Base-by-base conservation (phyloP, 352 stramenopile species). In the Pythium diclinum region DNA sequence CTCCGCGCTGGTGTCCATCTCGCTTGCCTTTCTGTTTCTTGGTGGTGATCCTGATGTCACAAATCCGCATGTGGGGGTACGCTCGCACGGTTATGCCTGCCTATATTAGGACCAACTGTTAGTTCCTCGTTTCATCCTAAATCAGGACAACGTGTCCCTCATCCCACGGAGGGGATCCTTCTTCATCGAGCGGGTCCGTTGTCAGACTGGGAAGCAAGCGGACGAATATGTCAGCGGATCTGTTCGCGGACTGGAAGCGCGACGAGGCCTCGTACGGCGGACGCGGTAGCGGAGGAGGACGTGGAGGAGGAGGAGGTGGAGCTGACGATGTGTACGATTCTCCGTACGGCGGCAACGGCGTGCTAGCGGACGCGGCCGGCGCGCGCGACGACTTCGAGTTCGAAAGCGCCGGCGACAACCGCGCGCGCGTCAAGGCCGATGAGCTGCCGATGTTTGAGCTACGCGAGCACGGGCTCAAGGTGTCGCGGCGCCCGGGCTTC, bases 231-330 rank as follows among this genome's bases (percentile, higher is more conserved):
- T 95, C 87, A 63, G 83, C 85, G 62, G 87, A 95, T 78, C 77
- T 95, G 51, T 95, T 95, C 68, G 87, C 87, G 38, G 87, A 95
- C 73, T 95, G 87, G 87, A 84, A 90, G 75, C 90, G 91, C 38
- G 87, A 95, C 63, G 79, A 92, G 72, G 76, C 82, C 63, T 62
- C 76, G 56, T 69, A 67, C 56, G 59, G 61, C 65, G 53, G 54
- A 14, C n/a, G 42, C n/a, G 56, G 38, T 10, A 59, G 67, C 52
- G 62, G 48, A 16, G 38, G 52, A n/a, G 57, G 58, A n/a, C 48
- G 49, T 21, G 61, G 57, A 10, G 44, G 54, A 21, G 30, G 56
- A 57, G 59, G 11, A 2, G 33, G 46, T 13, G 47, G 49, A 40
- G 59, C 69, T 54, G 56, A 53, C 47, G 23, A 73, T 34, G 48